A percentile compares a stretch with the other conserved stretches of the same genome.
Conservation (phyloP, 208 protist genomes). For the Crithidia sp. region DNA sequence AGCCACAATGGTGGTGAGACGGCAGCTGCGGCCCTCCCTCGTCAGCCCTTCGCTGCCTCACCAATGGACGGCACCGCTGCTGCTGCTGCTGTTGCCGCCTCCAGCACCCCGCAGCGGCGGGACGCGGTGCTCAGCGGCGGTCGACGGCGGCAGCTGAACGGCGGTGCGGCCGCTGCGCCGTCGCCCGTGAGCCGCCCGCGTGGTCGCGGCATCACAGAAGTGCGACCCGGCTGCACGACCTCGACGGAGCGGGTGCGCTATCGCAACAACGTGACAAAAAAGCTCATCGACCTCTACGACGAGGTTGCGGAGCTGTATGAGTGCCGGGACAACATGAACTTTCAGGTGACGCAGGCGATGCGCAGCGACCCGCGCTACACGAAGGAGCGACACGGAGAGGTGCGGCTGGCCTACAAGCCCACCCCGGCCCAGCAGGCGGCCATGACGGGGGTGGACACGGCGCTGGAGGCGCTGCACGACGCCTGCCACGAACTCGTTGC, state of each 20-base stretch:
- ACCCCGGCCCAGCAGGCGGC: conserved; percentile 62
- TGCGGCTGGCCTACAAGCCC: conserved; percentile 45
- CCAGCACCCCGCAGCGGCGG: too few relatives aligned
- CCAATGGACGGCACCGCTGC: background rate
- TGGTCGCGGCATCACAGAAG: conserved; percentile 15
- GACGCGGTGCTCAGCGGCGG: too few relatives aligned
- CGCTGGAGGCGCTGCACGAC: conserved; percentile 46
- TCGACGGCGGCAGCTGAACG: too few relatives aligned
- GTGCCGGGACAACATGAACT: conserved; percentile 48
- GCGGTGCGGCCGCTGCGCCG: too few relatives aligned
- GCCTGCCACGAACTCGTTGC: conserved; percentile 68
- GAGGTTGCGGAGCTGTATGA: conserved; percentile 55
- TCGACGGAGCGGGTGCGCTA: conserved; percentile 40
- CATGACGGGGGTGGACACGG: conserved; percentile 40
- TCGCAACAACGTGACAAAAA: conserved; percentile 58
- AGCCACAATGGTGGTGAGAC: too few relatives aligned
- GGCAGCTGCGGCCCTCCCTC: background rate
- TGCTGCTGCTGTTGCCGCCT: too few relatives aligned
- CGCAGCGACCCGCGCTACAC: conserved; percentile 68
- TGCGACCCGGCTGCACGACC: conserved; percentile 28
- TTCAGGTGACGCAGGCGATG: conserved; percentile 66
- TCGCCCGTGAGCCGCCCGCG: background rate
- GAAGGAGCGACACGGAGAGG: conserved; percentile 44
- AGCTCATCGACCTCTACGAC: conserved; percentile 66
- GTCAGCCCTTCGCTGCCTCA: background rate